These are phyloP conservation scores for Biscogniauxia sp. DNA, from an alignment of 2,329 filamentous ascomycete genomes.

Conservation along the genomic window DNA sequence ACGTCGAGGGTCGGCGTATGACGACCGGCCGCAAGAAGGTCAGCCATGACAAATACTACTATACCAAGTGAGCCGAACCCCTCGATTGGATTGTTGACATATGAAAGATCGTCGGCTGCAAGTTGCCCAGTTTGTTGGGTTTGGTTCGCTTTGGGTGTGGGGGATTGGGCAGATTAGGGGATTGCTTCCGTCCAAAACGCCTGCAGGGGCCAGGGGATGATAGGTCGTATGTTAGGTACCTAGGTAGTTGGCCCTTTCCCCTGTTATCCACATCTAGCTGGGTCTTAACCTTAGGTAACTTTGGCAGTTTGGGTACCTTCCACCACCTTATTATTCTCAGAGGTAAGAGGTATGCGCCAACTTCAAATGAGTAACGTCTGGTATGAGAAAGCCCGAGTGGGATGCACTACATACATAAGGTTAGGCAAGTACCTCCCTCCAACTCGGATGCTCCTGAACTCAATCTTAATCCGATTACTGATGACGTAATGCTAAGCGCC, in stretches of 20 bases:
- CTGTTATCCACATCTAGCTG: too few relatives aligned
- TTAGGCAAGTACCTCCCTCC: not conserved
- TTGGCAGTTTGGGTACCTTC: too few relatives aligned
- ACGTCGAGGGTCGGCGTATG: constrained; percentile 56
- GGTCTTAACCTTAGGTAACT: too few relatives aligned
- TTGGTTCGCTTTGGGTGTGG: not conserved
- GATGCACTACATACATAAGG: too few relatives aligned
- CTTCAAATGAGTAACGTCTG: not conserved
- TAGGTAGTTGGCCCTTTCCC: not conserved
- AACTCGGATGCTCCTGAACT: not conserved
- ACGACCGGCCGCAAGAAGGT: not conserved
- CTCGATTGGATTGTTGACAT: not conserved
- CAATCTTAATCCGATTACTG: not conserved
- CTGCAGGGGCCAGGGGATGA: not conserved
- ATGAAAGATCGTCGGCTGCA: not conserved
- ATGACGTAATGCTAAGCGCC: not conserved
- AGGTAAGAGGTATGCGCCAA: not conserved
- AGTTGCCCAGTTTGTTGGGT: not conserved
- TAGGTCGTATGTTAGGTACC: not conserved
- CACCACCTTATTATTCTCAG: too few relatives aligned
- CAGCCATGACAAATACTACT: constrained; percentile 1
- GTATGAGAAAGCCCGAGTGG: not conserved
- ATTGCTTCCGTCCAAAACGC: not conserved
- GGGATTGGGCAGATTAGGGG: not conserved
- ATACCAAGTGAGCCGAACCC: not conserved